Base-by-base conservation (phyloP, 495 filamentous ascomycete genomes). In the Xylaria grammica region DNA sequence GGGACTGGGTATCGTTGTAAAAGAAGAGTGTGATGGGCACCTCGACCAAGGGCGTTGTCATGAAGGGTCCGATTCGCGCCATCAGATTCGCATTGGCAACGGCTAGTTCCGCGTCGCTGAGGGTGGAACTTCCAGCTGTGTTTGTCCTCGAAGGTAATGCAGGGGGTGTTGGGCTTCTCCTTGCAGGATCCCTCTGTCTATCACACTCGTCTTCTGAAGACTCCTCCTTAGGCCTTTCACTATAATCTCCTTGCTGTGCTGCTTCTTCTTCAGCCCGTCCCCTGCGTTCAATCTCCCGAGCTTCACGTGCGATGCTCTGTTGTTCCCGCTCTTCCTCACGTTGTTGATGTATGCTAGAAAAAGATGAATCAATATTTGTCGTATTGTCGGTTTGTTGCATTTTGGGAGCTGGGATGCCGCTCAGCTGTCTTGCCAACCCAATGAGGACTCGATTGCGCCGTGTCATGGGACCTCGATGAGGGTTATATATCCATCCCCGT, bases 401-500 rank as follows among this genome's bases (percentile, higher is more conserved):
- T 58, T 72, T 76, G n/a, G 77, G 91, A 26, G 90, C 83, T 20
- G 92, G 90, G 61, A 99, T 85, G 2, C 94, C 96, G 69, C 91
- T 94, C 36, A 99, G 74, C 65, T 90, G 86, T 61, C 93, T 82
- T 11, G 94, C 93, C 2, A 97, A 77, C 3, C 93, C 91, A 60
- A 98, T 84, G 69, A 96, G 78, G 64, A 97, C 78, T 26, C 95
- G 86, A 65, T 97, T 94, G 75, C 93, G 92, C 52, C 94, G 82
- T 38, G 85, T 92, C 87, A 97, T 88, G n/a, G 91, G 93, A 0
- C 92, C 92, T 70, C 83, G 84, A 67, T 92, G 90, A 19, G 95
- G 95, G 62, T 87, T 82, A 70, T 94, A 97, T 49, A 97, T 84
- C 95, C 96, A 99, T 22, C 95, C 95, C 58, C 94, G 85, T 17